Evolutionary conservation across 2,329 filamentous ascomycete genomes (phyloP), one percentile per base, ranked within the genome.

Genomic region (Verticillium nubilum): DNA sequence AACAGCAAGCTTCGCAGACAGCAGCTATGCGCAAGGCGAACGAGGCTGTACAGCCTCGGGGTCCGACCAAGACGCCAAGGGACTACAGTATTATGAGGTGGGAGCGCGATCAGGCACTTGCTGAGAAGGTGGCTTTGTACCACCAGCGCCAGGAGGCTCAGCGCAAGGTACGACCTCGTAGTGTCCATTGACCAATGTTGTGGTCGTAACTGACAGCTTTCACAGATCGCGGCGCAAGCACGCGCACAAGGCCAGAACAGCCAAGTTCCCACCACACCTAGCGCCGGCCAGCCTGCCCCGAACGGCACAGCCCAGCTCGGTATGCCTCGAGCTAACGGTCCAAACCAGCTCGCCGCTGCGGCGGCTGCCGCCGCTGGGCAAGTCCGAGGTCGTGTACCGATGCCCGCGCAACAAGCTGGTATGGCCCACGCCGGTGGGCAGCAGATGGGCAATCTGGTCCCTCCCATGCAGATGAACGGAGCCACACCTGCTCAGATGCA

Each of bases 31-130:
- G 95, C 58, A 97, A 97, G 73, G 83, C 86, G 15, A 90, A 90
- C 61, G 91, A 96, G 67, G 70, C 75, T 23, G 73, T 77, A 19
- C 76, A 80, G 54, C 78, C 76, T 57, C 25, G 27, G 9, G 52
- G 52, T 13, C 83, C 72, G 69, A 84, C 73, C 69, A 91, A 92
- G 69, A 96, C 93, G 0, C 95, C 95, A 0, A 85, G 91, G 67
- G 92, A 98, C 65, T 97, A 97, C 71, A 97, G 93, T 69, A 83
- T 91, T 57, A 82, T 97, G 69, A 92, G 95, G 66, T 88, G 89
- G 76, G 94, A 98, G 69, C 86, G 91, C 52, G 94, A 98, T 67
- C 81, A 93, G 69, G 80, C 82, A 63, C 68, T 88, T 59, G 81
- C 81, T 23, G 84, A 88, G 70, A 81, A 83, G 68, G 80, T 87